A percentile compares a stretch with the other conserved stretches of the same genome.
These are phyloP conservation scores for Chlorella sp. DNA, from an alignment of 139 green algal species.

Conservation along the genomic window DNA sequence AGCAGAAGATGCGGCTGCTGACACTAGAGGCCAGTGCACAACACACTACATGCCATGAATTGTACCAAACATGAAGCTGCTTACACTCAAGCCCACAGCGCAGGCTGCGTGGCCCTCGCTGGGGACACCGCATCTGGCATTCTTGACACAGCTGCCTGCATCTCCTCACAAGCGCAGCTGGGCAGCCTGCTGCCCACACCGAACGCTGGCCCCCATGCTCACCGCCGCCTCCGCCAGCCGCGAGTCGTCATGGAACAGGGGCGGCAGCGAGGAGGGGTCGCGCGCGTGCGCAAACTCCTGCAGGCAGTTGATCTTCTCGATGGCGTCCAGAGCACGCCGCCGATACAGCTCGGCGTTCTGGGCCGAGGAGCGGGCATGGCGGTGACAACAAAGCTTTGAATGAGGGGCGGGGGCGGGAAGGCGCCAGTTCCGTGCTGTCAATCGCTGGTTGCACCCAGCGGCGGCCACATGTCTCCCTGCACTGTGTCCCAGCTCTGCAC, in stretches of 20 bases:
- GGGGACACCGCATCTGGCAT: no score
- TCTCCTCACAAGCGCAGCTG: neutral
- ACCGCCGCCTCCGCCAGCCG: constrained; percentile 65
- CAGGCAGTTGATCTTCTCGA: constrained; percentile 50
- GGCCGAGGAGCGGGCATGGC: neutral
- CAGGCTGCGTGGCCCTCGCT: no score
- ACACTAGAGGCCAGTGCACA: neutral
- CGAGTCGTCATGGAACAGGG: constrained; percentile 64
- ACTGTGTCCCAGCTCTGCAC: neutral
- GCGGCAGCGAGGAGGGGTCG: constrained; percentile 56
- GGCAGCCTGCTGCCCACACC: neutral
- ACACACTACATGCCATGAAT: no score
- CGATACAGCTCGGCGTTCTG: constrained; percentile 54
- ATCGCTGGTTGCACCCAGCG: neutral
- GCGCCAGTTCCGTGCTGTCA: no score
- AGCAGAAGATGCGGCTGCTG: neutral
- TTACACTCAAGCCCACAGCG: no score
- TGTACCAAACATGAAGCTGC: no score
- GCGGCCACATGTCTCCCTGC: no score
- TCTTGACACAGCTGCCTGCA: no score
- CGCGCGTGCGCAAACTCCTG: constrained; percentile 51
- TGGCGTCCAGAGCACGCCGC: constrained; percentile 46
- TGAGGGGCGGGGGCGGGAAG: no score
- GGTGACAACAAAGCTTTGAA: neutral
- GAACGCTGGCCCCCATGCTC: neutral